Base-by-base conservation (phyloP, 2,329 filamentous ascomycete species). In the Aspergillus melleus region DNA sequence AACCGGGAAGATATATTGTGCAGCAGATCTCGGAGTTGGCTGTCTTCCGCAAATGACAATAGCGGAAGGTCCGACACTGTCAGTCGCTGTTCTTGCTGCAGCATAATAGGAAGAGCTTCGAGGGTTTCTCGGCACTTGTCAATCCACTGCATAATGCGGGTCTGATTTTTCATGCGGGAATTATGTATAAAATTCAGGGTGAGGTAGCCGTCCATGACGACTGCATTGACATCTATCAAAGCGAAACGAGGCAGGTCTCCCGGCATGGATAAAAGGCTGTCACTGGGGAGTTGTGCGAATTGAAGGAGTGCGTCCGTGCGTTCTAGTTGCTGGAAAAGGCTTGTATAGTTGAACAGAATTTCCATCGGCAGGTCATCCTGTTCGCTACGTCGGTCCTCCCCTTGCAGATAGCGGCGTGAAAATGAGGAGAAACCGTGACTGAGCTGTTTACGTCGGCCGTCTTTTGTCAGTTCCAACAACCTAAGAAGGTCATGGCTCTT, bases 261-360 rank as follows among this genome's bases (percentile, higher is more conserved):
- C 19, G 22, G 32, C n/a, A 44, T 53, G 3, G 32, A 32, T 22
- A 53, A 5, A 12, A 44, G 11, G n/a, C 29, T 24, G 16, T 46
- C 20, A 9, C 32, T 46, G 20, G 49, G 14, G 16, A 49, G 20
- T 5, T 6, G 16, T 2, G 51, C 32, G 4, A 53, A 39, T 16
- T 56, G 39, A 3, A 60, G 22, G 4, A 60, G 39, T 8, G 58
- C 58, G 30, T 29, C 53, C 1, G 14, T 4, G 16, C 44, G 30
- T 32, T 64, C 60, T 10, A 62, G 36, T 36, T 62, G 60, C 47
- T 62, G 57, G 24, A 58, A 55, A 16, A 52, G 44, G 20, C 62
- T 60, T 2, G 32, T 11, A 36, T 64, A 64, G 30, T 64, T 64
- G 55, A 64, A 62, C 2, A 56, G 24, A 16, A 64, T 53, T 16